Conservation (phyloP, 768 basidiomycete genomes). For the Mycena maculata region DNA sequence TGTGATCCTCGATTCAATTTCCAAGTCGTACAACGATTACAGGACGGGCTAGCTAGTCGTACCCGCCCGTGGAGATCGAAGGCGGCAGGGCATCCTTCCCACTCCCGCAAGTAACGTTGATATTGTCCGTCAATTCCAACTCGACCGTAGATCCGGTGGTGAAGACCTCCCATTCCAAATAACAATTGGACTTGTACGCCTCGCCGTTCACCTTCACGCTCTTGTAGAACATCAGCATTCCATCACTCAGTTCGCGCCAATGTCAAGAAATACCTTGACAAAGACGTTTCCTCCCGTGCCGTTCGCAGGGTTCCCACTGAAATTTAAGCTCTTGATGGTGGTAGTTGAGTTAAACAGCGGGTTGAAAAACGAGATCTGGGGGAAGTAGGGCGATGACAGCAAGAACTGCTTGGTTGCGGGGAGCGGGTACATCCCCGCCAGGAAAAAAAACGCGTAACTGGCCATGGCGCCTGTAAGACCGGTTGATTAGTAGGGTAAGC, state of each 20-base stretch:
- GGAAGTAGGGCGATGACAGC: slow-evolving; percentile 73
- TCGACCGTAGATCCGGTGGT: slow-evolving; percentile 62
- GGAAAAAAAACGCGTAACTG: slow-evolving; percentile 68
- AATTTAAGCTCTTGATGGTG: slow-evolving; percentile 61
- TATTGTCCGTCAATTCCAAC: slow-evolving; percentile 65
- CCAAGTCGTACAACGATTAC: no score
- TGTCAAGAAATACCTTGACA: slow-evolving; percentile 55
- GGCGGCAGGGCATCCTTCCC: slow-evolving; percentile 62
- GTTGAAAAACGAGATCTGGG: slow-evolving; percentile 69
- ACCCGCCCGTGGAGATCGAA: slow-evolving; percentile 75
- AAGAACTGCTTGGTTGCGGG: slow-evolving; percentile 71
- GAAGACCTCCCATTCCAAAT: slow-evolving; percentile 75
- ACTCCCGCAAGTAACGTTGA: slow-evolving; percentile 63
- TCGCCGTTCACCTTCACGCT: slow-evolving; percentile 67
- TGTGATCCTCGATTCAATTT: not conserved
- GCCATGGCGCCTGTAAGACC: slow-evolving; percentile 66
- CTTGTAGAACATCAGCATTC: slow-evolving; percentile 43
- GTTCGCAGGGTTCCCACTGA: slow-evolving; percentile 61
- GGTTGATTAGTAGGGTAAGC: slow-evolving; percentile 2
- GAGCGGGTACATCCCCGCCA: slow-evolving; percentile 71
- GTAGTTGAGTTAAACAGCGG: slow-evolving; percentile 68
- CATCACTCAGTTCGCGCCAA: not conserved
- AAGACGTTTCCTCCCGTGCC: slow-evolving; percentile 68
- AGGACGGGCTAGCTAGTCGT: slow-evolving; percentile 46
- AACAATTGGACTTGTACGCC: slow-evolving; percentile 72